These are phyloP conservation scores for Aspergillus quadricinctus DNA, from an alignment of 2,329 filamentous ascomycete species.

Conservation along the genomic window DNA sequence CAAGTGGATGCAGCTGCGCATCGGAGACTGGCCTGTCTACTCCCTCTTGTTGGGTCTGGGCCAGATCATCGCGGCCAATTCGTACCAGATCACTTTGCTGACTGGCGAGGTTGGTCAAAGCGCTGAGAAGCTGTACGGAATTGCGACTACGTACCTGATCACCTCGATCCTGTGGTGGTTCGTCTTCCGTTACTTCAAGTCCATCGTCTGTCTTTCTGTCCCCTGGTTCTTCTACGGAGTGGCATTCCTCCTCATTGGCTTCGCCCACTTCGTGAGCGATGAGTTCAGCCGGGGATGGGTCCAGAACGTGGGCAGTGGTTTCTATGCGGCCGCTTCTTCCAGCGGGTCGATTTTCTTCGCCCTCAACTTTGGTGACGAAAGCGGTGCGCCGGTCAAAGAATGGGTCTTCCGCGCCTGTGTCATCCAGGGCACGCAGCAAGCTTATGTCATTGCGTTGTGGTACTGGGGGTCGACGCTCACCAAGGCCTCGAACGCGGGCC, in stretches of 20 bases:
- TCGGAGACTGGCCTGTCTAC: conserved; percentile 61
- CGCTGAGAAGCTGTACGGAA: conserved; percentile 55
- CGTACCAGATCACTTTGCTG: conserved; percentile 64
- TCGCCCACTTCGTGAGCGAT: conserved; percentile 50
- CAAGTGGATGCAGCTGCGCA: conserved; percentile 50
- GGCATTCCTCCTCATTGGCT: conserved; percentile 57
- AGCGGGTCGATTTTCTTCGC: conserved; percentile 62
- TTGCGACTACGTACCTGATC: conserved; percentile 55
- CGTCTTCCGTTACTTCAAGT: conserved; percentile 54
- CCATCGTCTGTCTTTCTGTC: conserved; percentile 52
- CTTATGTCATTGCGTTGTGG: conserved; percentile 61
- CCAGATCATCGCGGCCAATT: conserved; percentile 61
- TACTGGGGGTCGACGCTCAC: conserved; percentile 59
- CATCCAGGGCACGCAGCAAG: conserved; percentile 62
- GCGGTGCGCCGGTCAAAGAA: conserved; percentile 56
- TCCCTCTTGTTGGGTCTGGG: conserved; percentile 58
- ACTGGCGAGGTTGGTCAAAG: conserved; percentile 58
- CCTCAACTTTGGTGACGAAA: conserved; percentile 62
- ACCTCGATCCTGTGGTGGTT: conserved; percentile 60
- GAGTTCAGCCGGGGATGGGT: conserved; percentile 45
- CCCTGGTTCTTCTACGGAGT: conserved; percentile 61
- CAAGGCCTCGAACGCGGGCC: conserved; percentile 38
- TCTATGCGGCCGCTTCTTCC: conserved; percentile 59
- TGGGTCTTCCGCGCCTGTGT: conserved; percentile 64
- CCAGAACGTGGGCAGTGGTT: conserved; percentile 57